Evolutionary conservation across 129 eudicot species (phyloP), one percentile per base, ranked within the genome.

Genomic region (Silybum marianum): DNA sequence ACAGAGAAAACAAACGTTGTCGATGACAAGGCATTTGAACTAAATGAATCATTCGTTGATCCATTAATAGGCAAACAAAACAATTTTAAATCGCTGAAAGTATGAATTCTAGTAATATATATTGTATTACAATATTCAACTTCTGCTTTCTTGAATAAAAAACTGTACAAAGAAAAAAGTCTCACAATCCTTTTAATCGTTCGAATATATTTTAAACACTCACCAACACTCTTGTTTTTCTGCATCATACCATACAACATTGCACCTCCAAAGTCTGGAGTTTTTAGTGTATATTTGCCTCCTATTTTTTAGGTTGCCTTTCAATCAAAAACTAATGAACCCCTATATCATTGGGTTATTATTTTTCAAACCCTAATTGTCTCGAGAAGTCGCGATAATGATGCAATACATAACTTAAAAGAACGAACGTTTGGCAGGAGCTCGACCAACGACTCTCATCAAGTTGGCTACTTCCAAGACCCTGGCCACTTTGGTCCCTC

Each of bases 401-500:
- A 71, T 7, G 30, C 66, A 26, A 32, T 6, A 69, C n/a, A n/a
- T 8, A 72, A 6, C n/a, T 84, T 60, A 91, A 58, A 94, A 94
- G 85, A 94, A 92, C 13, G 93, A 85, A 19, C 93, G 93, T 78
- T 92, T 92, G 11, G 80, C 71, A 18, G 98, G 98, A 65, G 98
- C 82, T 78, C 89, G 84, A 48, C 98, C 98, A 81, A 95, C 87
- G 25, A 90, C 94, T 74, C 88, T 88, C 98, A 95, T 92, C 82
- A 95, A 85, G 86, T 89, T 95, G 70, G 98, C 88, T 44, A 95
- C 84, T 85, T 95, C 98, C 72, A 90, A 51, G 22, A 95, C 90
- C 48, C 84, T 88, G 1, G 97, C 97, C 28, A 88, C 92, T 88
- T 95, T 92, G 24, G 93, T 95, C 23, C 98, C 98, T 84, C 97